phyloP scores from a whole-genome alignment of 2,329 filamentous ascomycete genomes.

The Teratosphaeria viscida region DNA sequence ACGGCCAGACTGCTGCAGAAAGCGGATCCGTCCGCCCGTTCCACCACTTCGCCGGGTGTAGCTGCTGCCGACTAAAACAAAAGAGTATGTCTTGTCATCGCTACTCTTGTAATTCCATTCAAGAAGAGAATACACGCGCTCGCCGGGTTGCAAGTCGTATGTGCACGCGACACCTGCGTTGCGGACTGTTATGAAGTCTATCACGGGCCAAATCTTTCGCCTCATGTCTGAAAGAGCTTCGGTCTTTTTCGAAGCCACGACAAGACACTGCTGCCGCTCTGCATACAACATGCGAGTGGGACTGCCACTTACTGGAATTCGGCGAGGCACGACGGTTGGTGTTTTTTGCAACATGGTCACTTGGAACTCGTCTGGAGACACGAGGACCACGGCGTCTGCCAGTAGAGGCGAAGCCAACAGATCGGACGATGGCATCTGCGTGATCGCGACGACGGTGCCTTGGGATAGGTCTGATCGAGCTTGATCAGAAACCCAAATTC shows the following conservation, averaged over 20 bases:
- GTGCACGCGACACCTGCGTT: slow-evolving; percentile 6
- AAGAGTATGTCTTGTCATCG: slow-evolving; percentile 46
- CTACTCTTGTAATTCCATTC: slow-evolving; percentile 44
- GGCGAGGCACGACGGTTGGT: slow-evolving; percentile 17
- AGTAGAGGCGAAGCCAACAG: slow-evolving; percentile 9
- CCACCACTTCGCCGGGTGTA: slow-evolving; percentile 33
- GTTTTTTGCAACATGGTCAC: slow-evolving; percentile 1
- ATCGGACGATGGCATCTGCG: slow-evolving; percentile 14
- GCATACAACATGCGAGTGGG: slow-evolving; percentile 22
- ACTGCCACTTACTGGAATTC: slow-evolving; percentile 18
- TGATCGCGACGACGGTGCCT: slow-evolving; percentile 11
- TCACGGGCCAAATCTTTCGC: slow-evolving; percentile 27
- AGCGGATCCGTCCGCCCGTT: slow-evolving; percentile 38
- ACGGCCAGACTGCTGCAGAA: slow-evolving; percentile 20
- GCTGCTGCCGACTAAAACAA: slow-evolving; percentile 44
- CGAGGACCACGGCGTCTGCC: slow-evolving; percentile 14
- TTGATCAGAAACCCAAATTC: slow-evolving; percentile 21
- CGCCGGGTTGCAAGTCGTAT: slow-evolving; percentile 42
- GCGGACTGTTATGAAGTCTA: slow-evolving; percentile 36
- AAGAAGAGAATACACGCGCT: slow-evolving; percentile 49
- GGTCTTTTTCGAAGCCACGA: slow-evolving; percentile 36
- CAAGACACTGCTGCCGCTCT: slow-evolving; percentile 29
- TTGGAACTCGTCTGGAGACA: slow-evolving; percentile 12
- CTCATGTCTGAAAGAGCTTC: slow-evolving; percentile 26
- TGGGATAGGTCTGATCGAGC: slow-evolving; percentile 16